A percentile compares a stretch with the other conserved stretches of the same genome.
phyloP scores from a whole-genome alignment of 2,329 filamentous ascomycete species.

The Phyllosticta citrichinensis region DNA sequence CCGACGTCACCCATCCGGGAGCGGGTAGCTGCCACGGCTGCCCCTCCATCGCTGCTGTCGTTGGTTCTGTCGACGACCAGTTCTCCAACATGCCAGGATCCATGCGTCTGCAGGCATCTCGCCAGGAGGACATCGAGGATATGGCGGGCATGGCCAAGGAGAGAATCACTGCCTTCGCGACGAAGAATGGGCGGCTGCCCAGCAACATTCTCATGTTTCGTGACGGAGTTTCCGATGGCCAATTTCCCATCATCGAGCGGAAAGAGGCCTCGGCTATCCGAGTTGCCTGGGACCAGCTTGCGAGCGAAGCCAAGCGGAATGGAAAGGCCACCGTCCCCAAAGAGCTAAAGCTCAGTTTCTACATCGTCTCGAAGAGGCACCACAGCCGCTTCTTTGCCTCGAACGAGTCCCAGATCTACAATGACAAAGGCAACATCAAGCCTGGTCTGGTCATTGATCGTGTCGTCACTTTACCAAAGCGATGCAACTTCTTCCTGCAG shows the following conservation, averaged over 20 bases:
- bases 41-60: constrained; percentile 33
- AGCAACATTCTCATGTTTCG: constrained; percentile 19
- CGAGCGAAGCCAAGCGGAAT: neutral
- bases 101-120: constrained; percentile 22
- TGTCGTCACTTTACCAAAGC: constrained; percentile 18
- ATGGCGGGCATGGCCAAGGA: constrained; percentile 17
- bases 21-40: constrained; percentile 12
- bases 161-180: constrained; percentile 2
- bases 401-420: neutral
- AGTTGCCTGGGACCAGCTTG: constrained; percentile 12
- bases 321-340: neutral
- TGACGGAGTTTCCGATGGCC: constrained; percentile 18
- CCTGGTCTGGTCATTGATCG: constrained; percentile 23
- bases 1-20: constrained; percentile 35
- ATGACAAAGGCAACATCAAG: constrained; percentile 17
- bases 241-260: constrained; percentile 13
- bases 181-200: constrained; percentile 6
- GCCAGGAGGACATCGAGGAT: constrained; percentile 10
- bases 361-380: constrained; percentile 33
- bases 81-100: constrained; percentile 27
- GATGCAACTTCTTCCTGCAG: constrained; percentile 27
- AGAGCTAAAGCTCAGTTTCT: constrained; percentile 16
- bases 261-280: constrained; percentile 21
- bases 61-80: constrained; percentile 27
- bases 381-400: constrained; percentile 31